Evolutionary conservation across 2,329 filamentous ascomycete species (phyloP), one percentile per base, ranked within the genome.

Genomic region (Endothia cerciana): DNA sequence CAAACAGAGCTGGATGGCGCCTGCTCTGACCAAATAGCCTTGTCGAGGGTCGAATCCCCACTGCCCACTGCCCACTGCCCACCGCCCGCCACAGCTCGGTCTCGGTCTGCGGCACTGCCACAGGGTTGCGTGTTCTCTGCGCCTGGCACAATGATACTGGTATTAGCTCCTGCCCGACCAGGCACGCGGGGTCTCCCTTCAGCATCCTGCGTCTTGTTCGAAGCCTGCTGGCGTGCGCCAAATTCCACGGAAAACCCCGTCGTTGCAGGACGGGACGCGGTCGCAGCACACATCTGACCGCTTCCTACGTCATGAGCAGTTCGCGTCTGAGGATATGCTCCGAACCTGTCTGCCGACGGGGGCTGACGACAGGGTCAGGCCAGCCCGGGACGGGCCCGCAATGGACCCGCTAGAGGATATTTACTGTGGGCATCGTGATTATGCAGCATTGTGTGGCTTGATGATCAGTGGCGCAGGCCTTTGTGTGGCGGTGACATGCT

Each of bases 391-490:
- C 45, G 45, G 2, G n/a, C 8, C 45, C 45, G n/a, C n/a, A 45
- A 25, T 25, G n/a, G 45, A 49, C 45, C 45, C 45, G 22, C 45
- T 25, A n/a, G n/a, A n/a, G n/a, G n/a, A n/a, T n/a, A n/a, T n/a
- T n/a, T n/a, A n/a, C n/a, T n/a, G n/a, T n/a, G n/a, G n/a, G n/a
- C n/a, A n/a, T n/a, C n/a, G n/a, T n/a, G n/a, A n/a, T n/a, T n/a
- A n/a, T n/a, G n/a, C 10, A 10, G 33, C 33, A 7, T 17, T 28
- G 62, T 33, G 63, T 62, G 59, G 64, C 64, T 28, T 30, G 62
- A n/a, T 60, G 58, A 30, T 3, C 1, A 62, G 64, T 65, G 64
- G 60, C 64, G 33, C 60, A 63, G 60, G 7, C 22, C 58, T 65
- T 38, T 28, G 11, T 38, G 55, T 59, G 38, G 57, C 38, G 40